Percentiles rank a stretch among this genome's conserved stretches.
Evolutionary conservation across 345 rosid genomes (phyloP).

Genomic region (Reutealis trisperma): DNA sequence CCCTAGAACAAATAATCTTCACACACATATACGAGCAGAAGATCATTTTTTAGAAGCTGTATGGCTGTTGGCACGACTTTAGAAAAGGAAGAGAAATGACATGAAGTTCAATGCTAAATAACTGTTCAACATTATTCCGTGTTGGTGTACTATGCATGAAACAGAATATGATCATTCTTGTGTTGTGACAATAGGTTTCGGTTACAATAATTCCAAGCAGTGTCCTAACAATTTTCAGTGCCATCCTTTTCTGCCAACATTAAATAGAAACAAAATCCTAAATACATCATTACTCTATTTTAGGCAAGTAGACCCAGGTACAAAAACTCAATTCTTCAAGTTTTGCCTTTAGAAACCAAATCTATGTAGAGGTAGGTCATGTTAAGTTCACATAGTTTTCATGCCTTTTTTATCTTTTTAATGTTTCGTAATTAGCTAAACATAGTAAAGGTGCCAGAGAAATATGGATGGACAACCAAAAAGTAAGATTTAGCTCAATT

Average conservation of each 20-base stretch:
- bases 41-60: too few species aligned
- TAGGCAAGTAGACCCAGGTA: neutral
- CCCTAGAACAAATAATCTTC: neutral
- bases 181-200: neutral
- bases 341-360: neutral
- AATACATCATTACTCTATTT: neutral
- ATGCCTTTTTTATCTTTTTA: neutral
- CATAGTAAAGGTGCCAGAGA: neutral
- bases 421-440: neutral
- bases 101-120: neutral
- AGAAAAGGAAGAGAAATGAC: neutral
- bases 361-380: neutral
- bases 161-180: neutral
- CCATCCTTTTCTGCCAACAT: neutral
- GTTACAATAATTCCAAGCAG: neutral
- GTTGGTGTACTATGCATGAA: neutral
- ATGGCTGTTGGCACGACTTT: neutral
- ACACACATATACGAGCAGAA: neutral
- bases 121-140: neutral
- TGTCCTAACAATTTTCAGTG: neutral
- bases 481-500: neutral
- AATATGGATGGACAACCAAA: neutral
- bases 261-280: neutral
- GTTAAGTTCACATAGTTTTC: neutral
- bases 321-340: slow-evolving; percentile 3